These are phyloP conservation scores for Zychaea mexicana DNA, from an alignment of 371 early-diverging fungal species.

Conservation along the genomic window DNA sequence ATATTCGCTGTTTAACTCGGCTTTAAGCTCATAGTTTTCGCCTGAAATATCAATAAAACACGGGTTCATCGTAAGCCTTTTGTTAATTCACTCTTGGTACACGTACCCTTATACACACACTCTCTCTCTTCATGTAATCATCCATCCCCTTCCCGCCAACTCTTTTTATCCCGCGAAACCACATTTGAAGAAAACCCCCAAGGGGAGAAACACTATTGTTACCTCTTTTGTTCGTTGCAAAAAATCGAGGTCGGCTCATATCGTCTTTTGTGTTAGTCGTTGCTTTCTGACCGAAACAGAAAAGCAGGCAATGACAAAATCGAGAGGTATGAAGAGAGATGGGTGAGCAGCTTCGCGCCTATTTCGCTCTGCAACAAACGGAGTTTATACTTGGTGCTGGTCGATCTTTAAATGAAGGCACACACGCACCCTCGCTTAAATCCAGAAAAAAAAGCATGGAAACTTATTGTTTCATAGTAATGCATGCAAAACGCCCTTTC, in stretches of 20 bases:
- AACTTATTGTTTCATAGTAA: too few relatives aligned
- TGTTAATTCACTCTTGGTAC: too few relatives aligned
- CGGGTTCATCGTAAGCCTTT: too few relatives aligned
- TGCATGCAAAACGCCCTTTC: too few relatives aligned
- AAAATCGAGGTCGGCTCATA: slow-evolving; percentile 11
- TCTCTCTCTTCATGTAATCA: neutral
- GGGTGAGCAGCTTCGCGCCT: neutral
- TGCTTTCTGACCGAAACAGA: neutral
- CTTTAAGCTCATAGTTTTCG: slow-evolving; percentile 95
- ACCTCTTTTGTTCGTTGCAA: slow-evolving; percentile 12
- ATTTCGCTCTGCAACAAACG: neutral
- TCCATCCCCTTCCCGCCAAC: neutral
- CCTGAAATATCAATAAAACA: slow-evolving; percentile 62
- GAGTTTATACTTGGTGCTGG: neutral
- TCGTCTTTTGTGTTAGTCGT: neutral
- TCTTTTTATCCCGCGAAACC: neutral
- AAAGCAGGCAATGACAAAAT: neutral
- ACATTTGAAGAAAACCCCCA: neutral
- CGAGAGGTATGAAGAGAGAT: neutral
- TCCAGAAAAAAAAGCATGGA: too few relatives aligned
- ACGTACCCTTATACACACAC: too few relatives aligned
- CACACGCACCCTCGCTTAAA: too few relatives aligned
- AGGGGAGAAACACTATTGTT: neutral
- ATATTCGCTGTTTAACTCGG: slow-evolving; percentile 96
- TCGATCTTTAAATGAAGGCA: too few relatives aligned